Conservation (phyloP, 2,329 filamentous ascomycete species). For the Xylariaceae sp. region DNA sequence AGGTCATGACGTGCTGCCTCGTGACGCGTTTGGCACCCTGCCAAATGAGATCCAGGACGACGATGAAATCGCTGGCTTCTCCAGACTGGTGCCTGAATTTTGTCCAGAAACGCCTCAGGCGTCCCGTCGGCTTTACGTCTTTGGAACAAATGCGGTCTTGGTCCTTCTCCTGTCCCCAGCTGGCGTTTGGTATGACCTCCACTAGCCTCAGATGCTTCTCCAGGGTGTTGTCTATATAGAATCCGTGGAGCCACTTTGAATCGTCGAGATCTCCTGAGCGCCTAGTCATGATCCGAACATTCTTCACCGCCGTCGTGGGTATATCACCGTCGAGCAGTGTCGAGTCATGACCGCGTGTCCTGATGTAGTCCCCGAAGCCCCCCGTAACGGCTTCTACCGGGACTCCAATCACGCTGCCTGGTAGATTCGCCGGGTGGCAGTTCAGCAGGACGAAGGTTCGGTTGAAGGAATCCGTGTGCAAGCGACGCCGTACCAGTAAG, state of each 20-base stretch:
- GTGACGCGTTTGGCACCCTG: not conserved
- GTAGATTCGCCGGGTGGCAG: constrained; percentile 1
- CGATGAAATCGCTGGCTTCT: not conserved
- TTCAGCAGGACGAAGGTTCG: constrained; percentile 2
- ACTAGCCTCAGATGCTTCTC: not conserved
- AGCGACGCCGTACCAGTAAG: not conserved
- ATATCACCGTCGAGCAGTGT: not conserved
- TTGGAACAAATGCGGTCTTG: not conserved
- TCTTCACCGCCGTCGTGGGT: not conserved
- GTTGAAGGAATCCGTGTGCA: not conserved
- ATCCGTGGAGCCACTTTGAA: not conserved
- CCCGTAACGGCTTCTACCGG: not conserved
- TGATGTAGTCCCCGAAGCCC: constrained; percentile 1
- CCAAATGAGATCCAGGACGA: not conserved
- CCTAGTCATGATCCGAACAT: constrained; percentile 1
- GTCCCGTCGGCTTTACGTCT: not conserved
- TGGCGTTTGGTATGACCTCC: not conserved
- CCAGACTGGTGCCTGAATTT: not conserved
- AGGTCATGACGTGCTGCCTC: not conserved
- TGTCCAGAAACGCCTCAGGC: constrained; percentile 1
- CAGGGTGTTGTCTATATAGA: constrained; percentile 4
- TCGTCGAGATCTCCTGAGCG: not conserved
- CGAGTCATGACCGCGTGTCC: not conserved
- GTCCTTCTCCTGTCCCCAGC: not conserved
- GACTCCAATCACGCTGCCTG: not conserved